These are phyloP conservation scores for Ramaria rubella DNA, from an alignment of 768 basidiomycete genomes.

Conservation along the genomic window DNA sequence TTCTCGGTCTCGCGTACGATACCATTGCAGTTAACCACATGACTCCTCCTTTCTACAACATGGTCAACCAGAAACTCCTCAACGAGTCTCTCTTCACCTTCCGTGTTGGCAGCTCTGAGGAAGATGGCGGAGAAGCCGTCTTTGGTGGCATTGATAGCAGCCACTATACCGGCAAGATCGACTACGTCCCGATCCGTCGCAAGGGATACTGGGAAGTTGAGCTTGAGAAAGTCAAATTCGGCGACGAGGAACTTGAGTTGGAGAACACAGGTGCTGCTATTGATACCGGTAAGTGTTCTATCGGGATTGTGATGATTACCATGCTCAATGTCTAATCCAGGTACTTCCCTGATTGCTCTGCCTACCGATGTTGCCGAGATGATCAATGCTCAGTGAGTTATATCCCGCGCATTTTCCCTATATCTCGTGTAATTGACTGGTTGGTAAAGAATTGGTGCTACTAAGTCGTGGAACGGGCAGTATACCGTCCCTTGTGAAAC, in stretches of 20 bases:
- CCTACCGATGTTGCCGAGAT: conserved; percentile 96
- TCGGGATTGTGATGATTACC: conserved; percentile 1
- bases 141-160: conserved; percentile 83
- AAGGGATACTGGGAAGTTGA: conserved; percentile 99
- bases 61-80: conserved; percentile 77
- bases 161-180: conserved; percentile 75
- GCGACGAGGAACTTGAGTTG: conserved; percentile 80
- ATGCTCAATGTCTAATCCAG: conserved; percentile 28
- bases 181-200: conserved; percentile 85
- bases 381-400: conserved; percentile 71
- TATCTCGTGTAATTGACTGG: neutral
- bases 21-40: conserved; percentile 94
- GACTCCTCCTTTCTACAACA: conserved; percentile 88
- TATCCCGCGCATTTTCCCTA: neutral
- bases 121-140: conserved; percentile 83
- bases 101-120: conserved; percentile 80
- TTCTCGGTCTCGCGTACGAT: conserved; percentile 89
- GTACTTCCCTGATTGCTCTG: conserved; percentile 89
- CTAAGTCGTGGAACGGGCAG: conserved; percentile 93
- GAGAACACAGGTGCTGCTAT: conserved; percentile 93
- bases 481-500: conserved; percentile 85
- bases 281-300: conserved; percentile 59
- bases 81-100: conserved; percentile 90
- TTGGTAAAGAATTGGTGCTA: conserved; percentile 70
- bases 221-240: conserved; percentile 79